Evolutionary conservation across 768 basidiomycete genomes (phyloP).

Genomic region (Hydnomerulius pinastri): DNA sequence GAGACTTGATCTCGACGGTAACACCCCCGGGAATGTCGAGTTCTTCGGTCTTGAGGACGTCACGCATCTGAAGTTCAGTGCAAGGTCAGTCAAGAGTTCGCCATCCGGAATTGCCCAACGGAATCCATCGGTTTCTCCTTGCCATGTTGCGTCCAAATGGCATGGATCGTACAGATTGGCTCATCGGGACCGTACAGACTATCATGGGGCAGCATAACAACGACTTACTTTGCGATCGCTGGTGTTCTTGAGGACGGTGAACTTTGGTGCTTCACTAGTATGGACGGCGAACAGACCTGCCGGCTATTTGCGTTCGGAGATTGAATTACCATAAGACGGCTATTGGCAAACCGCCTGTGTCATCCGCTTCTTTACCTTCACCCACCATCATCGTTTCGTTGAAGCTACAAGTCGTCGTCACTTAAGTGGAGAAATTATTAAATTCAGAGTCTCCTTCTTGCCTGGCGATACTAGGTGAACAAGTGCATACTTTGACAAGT

Average conservation of each 20-base stretch:
- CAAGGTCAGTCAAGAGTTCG: constrained; percentile 26
- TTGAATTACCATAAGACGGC: constrained; percentile 30
- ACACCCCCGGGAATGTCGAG: constrained; percentile 86
- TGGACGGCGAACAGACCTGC: constrained; percentile 6
- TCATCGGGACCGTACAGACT: not conserved
- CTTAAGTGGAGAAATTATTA: constrained; percentile 51
- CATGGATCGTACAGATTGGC: not conserved
- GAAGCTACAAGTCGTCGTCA: constrained; percentile 40
- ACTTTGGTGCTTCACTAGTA: constrained; percentile 5
- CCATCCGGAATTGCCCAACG: constrained; percentile 33
- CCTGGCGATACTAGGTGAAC: constrained; percentile 34
- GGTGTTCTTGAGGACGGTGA: constrained; percentile 28
- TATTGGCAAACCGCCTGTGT: constrained; percentile 24
- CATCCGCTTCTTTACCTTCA: constrained; percentile 42
- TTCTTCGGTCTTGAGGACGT: constrained; percentile 92
- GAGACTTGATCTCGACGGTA: constrained; percentile 84
- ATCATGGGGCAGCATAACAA: not conserved
- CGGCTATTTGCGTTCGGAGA: constrained; percentile 38
- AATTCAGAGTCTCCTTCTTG: constrained; percentile 36
- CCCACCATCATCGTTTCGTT: constrained; percentile 47
- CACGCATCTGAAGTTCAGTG: constrained; percentile 71
- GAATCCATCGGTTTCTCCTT: constrained; percentile 39
- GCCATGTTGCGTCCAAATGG: constrained; percentile 3
- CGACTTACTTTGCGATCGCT: constrained; percentile 29
- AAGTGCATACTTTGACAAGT: constrained; percentile 34